phyloP scores from a whole-genome alignment of 2,329 filamentous ascomycete genomes.

The Aspergillus felis region DNA sequence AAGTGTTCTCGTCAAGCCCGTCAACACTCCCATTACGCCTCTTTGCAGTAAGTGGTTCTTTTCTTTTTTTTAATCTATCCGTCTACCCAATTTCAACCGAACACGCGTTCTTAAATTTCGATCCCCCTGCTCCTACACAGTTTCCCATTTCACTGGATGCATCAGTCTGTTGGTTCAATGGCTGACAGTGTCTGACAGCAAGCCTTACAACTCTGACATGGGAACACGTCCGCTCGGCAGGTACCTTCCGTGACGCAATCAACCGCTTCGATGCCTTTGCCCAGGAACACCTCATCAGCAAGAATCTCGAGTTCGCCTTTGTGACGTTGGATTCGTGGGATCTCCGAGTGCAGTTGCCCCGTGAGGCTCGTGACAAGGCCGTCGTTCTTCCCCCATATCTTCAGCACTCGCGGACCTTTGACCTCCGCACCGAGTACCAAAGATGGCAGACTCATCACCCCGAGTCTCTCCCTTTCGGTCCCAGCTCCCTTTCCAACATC shows the following conservation, averaged over 20 bases:
- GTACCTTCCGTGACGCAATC: slow-evolving; percentile 94
- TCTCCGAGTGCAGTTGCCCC: slow-evolving; percentile 91
- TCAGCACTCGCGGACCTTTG: slow-evolving; percentile 96
- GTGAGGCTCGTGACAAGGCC: slow-evolving; percentile 96
- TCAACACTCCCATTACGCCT: slow-evolving; percentile 98
- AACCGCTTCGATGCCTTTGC: slow-evolving; percentile 92
- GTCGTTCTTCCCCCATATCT: slow-evolving; percentile 95
- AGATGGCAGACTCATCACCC: slow-evolving; percentile 98
- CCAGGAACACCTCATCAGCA: slow-evolving; percentile 81
- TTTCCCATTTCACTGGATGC: slow-evolving; percentile 5
- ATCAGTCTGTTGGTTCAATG: slow-evolving; percentile 22
- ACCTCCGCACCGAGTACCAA: slow-evolving; percentile 95
- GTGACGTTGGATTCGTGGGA: slow-evolving; percentile 99
- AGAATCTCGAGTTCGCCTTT: slow-evolving; percentile 96
- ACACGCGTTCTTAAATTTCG: background rate
- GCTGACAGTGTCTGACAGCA: slow-evolving; percentile 53
- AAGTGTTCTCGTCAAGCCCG: slow-evolving; percentile 93
- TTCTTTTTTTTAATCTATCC: background rate
- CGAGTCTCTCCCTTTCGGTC: slow-evolving; percentile 93
- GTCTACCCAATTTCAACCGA: slow-evolving; percentile 13
- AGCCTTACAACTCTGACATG: slow-evolving; percentile 96
- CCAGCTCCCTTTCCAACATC: slow-evolving; percentile 93
- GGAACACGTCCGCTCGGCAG: slow-evolving; percentile 97
- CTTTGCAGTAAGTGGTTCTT: slow-evolving; percentile 79
- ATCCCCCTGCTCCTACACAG: background rate